Base-by-base conservation (phyloP, 345 rosid species). In the Heritiera fomes region DNA sequence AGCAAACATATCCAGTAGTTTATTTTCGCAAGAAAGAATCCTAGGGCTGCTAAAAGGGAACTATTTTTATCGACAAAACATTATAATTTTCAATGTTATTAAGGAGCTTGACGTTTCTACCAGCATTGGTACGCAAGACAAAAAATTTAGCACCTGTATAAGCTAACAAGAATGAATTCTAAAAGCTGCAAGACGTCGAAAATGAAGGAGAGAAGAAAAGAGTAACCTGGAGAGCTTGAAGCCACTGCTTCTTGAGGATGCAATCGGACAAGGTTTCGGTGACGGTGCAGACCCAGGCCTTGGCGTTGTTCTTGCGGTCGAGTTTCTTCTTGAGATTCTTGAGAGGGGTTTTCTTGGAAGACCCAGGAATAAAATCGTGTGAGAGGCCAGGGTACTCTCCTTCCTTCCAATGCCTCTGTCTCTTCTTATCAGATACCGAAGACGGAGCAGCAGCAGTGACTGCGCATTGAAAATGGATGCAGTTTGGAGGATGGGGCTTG, bases 221-320 rank as follows among this genome's bases (percentile, higher is more conserved):
- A 12, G 28, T 18, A 30, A 94, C 97, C 94, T 92, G 87, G 23
- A 95, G 94, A 77, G 99, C 98, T 80, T 90, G 82, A 62, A 80
- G 60, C 98, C 97, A 93, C 63, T 90, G 92, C 81, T 92, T 95
- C 83, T 90, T 92, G 68, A 83, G 86, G 82, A 95, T 89, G 82
- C 68, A 83, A 73, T 93, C 95, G 46, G 97, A 90, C 62, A 95
- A 85, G 58, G 89, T 80, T 80, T 93, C 99, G 8, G 99, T 88
- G 78, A 93, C 97, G 67, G 97, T 91, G 85, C 73, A 82, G 72
- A 49, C 96, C 96, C 98, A 93, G 43, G 93, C 99, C 70, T 81
- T 92, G 80, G 97, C 87, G 52, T 87, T 82, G 78, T 75, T 69
- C 85, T 87, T 89, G 63, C 84, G 86, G 73, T 95, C 97, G 10